These are phyloP conservation scores for Jamesozyma gamospora DNA, from an alignment of 805 yeast genomes.

Conservation along the genomic window DNA sequence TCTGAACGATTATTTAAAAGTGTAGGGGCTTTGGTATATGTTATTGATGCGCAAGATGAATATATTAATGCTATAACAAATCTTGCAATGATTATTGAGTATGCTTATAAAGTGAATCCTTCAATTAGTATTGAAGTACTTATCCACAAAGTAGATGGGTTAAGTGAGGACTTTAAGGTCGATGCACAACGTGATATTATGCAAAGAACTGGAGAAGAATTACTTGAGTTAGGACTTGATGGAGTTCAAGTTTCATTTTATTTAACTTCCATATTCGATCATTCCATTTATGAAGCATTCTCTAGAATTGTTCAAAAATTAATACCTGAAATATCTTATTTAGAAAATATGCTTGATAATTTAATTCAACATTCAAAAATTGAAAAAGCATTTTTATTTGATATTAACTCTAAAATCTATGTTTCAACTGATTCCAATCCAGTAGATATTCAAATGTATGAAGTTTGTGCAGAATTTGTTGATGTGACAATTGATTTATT, in stretches of 20 bases:
- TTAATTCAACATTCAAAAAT: constrained; percentile 81
- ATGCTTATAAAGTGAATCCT: constrained; percentile 78
- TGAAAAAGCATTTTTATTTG: constrained; percentile 89
- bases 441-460: constrained; percentile 89
- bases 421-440: constrained; percentile 95
- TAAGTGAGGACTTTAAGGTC: constrained; percentile 83
- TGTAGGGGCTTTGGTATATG: constrained; percentile 87
- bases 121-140: constrained; percentile 80
- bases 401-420: constrained; percentile 83
- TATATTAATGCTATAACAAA: constrained; percentile 85
- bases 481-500: constrained; percentile 88
- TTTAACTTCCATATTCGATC: constrained; percentile 89
- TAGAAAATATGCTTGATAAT: constrained; percentile 82
- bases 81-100: constrained; percentile 76
- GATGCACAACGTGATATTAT: constrained; percentile 95
- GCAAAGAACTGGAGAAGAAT: constrained; percentile 91
- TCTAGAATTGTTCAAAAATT: constrained; percentile 86
- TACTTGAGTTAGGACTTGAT: constrained; percentile 79
- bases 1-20: constrained; percentile 65
- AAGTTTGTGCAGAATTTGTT: constrained; percentile 93
- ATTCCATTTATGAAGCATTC: constrained; percentile 90
- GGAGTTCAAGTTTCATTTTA: constrained; percentile 88
- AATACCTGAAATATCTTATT: constrained; percentile 75
- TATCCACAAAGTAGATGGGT: constrained; percentile 92
- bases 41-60: constrained; percentile 92